Evolutionary conservation across 345 rosid species (phyloP), one percentile per base, ranked within the genome.

Genomic region (Laguncularia racemosa): DNA sequence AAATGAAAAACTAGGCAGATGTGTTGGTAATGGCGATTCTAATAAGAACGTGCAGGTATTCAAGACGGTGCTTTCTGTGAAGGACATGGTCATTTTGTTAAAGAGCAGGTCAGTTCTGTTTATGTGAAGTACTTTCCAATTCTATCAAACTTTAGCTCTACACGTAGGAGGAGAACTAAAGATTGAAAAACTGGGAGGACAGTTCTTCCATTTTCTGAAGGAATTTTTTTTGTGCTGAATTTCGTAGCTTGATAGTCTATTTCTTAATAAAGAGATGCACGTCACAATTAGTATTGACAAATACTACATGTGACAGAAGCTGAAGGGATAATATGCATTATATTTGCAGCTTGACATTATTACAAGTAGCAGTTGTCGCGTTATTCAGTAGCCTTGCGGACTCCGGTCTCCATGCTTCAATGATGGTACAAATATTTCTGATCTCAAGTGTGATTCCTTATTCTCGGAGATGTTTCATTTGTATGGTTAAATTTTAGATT

Each of bases 321-420:
- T 33, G 40, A 33, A 6, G 40, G 40, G 40, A 33, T 33, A 28
- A 18, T 13, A 20, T 17, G 47, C 59, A 5, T 15, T 54, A 13
- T 19, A 52, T 65, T 68, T 67, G 54, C 82, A 91, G 98, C 62
- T 52, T 55, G 60, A 84, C 88, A n/a, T 77, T 91, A 65, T 68
- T 83, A 20, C 95, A 85, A 76, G 83, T 86, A 21, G 85, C 96
- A 21, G 48, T 81, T 21, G 90, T 91, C 33, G 81, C 92, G 11
- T 85, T 91, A 64, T 86, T 91, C 61, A 67, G 75, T 71, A 75
- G 65, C 65, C 90, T 91, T 53, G 73, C 90, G 0, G 95, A 91
- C 48, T 83, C 77, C 33, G 96, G 95, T 16, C 84, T 86, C 50
- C 83, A 84, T 48, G 81, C 90, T 68, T 81, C 96, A 12, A 45